These are phyloP conservation scores for Angomonas deanei DNA, from an alignment of 208 protist genomes.

Conservation along the genomic window DNA sequence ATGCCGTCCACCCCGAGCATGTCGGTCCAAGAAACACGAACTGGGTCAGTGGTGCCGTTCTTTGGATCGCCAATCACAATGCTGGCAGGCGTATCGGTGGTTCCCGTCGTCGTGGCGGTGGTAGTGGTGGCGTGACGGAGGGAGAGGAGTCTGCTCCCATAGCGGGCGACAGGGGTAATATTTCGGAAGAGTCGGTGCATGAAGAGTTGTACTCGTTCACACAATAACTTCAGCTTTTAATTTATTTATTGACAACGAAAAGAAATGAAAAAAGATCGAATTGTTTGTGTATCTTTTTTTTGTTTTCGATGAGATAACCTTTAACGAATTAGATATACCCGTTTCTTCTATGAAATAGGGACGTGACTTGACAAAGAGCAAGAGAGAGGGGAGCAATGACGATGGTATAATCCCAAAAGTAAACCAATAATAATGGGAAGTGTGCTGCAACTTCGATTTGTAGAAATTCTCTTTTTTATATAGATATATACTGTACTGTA, in stretches of 20 bases:
- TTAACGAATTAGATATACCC: no score
- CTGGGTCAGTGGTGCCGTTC: constrained; percentile 43
- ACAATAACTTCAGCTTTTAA: not conserved
- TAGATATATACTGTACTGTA: not conserved
- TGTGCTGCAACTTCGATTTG: no score
- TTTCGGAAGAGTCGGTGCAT: not conserved
- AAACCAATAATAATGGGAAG: not conserved
- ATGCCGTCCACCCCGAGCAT: constrained; percentile 55
- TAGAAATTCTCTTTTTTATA: not conserved
- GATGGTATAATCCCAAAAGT: not conserved
- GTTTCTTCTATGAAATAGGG: no score
- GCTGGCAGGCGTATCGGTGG: constrained; percentile 1
- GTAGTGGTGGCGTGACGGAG: not conserved
- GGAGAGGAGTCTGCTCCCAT: no score
- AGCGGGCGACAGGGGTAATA: not conserved
- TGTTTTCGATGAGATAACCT: no score
- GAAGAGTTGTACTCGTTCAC: not conserved
- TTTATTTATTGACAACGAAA: no score
- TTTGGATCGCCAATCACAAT: constrained; percentile 53
- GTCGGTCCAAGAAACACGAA: constrained; percentile 71
- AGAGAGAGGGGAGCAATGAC: no score
- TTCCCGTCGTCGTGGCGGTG: not conserved
- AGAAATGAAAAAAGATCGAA: not conserved
- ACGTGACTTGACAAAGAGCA: no score
- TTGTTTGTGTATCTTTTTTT: not conserved